A percentile compares a stretch with the other conserved stretches of the same genome.
These are phyloP conservation scores for Beauveria sp. DNA, from an alignment of 2,329 filamentous ascomycete genomes.

Conservation along the genomic window DNA sequence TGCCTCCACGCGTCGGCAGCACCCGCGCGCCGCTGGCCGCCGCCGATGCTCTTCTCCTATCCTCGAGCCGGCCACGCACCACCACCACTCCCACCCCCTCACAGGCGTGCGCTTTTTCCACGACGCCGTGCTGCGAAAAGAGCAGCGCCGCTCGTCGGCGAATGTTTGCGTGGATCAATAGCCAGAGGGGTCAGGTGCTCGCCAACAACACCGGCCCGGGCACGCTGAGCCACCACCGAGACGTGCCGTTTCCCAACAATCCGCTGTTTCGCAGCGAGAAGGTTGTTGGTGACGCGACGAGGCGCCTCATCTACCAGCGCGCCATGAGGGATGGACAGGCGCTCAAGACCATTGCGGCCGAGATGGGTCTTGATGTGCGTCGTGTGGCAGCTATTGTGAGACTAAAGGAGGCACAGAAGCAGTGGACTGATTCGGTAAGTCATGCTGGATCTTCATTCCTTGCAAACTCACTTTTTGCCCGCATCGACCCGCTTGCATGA, in stretches of 20 bases:
- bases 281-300: conserved; percentile 65
- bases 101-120: conserved; percentile 29
- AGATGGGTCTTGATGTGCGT: conserved; percentile 72
- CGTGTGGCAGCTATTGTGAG: conserved; percentile 79
- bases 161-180: conserved; percentile 33
- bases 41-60: conserved; percentile 24
- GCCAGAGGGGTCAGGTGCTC: conserved; percentile 18
- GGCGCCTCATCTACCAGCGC: conserved; percentile 65
- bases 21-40: conserved; percentile 22
- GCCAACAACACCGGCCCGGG: conserved; percentile 22
- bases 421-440: conserved; percentile 69
- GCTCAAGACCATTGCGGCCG: conserved; percentile 68
- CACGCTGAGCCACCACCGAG: conserved; percentile 30
- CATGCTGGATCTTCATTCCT: background rate
- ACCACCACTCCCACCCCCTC: conserved; percentile 10
- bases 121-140: conserved; percentile 31
- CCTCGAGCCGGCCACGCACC: conserved; percentile 13
- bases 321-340: conserved; percentile 60
- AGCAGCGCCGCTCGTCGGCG: conserved; percentile 27
- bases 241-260: conserved; percentile 69
- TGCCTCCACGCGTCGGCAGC: conserved; percentile 18
- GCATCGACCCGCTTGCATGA: conserved; percentile 31
- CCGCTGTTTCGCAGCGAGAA: conserved; percentile 59
- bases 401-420: conserved; percentile 77
- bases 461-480: conserved; percentile 11